Evolutionary conservation across 2,329 filamentous ascomycete species (phyloP), one percentile per base, ranked within the genome.

Genomic region (Phyllosticta citriasiana): DNA sequence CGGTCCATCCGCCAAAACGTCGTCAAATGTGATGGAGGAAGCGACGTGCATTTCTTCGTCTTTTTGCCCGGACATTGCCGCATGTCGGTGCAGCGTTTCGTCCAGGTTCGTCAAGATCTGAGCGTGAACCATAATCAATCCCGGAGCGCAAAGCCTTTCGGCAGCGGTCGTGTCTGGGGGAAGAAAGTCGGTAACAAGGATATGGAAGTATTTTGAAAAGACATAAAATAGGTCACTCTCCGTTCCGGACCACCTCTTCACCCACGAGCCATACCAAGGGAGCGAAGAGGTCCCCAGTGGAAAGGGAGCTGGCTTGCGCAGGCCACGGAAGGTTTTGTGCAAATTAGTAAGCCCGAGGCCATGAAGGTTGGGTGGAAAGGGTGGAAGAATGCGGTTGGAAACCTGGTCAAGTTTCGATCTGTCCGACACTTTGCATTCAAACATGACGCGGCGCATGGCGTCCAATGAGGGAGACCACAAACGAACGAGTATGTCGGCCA

Each of bases 181-280:
- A 8, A 78, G 69, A 65, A 77, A 81, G 63, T 94, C 89, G 51
- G 89, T 84, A 3, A 87, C 81, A 2, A 97, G 79, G 22, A 93
- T 82, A 72, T 93, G 88, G 67, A 88, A 95, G 71, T 94, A 87
- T 74, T 96, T 96, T 76, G 86, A 84, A 69, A 97, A 97, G 53
- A 95, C 88, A 75, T 93, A 96, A 71, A 96, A 90, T 35, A 97
- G 78, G 69, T 96, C 92, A 3, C 88, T 95, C 67, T 96, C 91
- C 2, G 86, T 84, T 14, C 92, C 92, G 64, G 85, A 87, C 92
- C 92, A 97, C 63, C 91, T 84, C 50, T 88, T 84, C 7, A 89
- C 79, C 92, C 92, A 97, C 0, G 86, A 85, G 0, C 90, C 89
- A 67, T 88, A 85, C 91, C 92, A 97, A 53, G 86, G 79, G n/a